Conservation (phyloP, 2,329 filamentous ascomycete genomes). For the Penicillium occitanis region DNA sequence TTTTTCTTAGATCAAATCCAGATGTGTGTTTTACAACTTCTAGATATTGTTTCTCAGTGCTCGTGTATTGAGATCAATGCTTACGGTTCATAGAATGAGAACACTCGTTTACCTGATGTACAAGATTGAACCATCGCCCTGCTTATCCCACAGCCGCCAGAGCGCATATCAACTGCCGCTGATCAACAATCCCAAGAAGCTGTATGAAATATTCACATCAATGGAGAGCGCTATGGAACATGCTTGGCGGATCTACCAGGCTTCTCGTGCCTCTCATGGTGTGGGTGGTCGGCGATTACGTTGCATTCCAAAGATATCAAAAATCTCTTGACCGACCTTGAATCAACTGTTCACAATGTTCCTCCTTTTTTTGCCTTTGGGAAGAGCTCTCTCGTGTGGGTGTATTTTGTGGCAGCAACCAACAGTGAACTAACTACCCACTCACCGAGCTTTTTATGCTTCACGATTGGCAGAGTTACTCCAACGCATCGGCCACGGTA, state of each 20-base stretch:
- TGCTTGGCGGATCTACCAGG: background rate
- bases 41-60: background rate
- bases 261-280: background rate
- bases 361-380: background rate
- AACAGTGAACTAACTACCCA: background rate
- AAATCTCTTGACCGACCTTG: background rate
- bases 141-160: background rate
- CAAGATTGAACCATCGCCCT: background rate
- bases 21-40: background rate
- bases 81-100: background rate
- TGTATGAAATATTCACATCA: background rate
- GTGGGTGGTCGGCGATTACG: background rate
- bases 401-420: background rate
- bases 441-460: background rate
- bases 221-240: background rate
- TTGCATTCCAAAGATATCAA: background rate
- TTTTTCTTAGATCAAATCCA: background rate
- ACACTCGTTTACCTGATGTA: background rate
- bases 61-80: background rate
- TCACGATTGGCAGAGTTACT: background rate
- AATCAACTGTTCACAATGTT: background rate
- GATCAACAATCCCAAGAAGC: background rate
- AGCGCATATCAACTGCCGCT: background rate
- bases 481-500: background rate
- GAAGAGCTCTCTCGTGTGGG: background rate